These are phyloP conservation scores for Xanthoparmelia taractica DNA, from an alignment of 495 filamentous ascomycete species.

Conservation along the genomic window DNA sequence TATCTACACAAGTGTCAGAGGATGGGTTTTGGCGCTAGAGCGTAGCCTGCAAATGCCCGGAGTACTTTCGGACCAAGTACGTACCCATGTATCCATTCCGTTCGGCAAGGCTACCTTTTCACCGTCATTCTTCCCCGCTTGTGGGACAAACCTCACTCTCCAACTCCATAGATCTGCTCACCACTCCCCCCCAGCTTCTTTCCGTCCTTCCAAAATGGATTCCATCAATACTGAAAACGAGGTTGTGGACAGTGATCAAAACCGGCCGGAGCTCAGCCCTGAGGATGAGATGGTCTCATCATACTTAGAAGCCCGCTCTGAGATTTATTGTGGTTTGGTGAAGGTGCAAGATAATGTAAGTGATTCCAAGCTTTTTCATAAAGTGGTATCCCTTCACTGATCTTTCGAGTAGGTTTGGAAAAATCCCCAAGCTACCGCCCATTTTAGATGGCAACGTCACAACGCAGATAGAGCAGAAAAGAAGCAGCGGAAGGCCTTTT, in stretches of 20 bases:
- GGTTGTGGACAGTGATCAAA: not conserved
- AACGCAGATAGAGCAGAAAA: slow-evolving; percentile 30
- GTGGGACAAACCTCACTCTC: not conserved
- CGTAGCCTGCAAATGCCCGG: not conserved
- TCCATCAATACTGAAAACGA: not conserved
- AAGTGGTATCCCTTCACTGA: slow-evolving; percentile 59
- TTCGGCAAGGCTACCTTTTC: not conserved
- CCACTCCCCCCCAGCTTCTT: not conserved
- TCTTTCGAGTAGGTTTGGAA: slow-evolving; percentile 35
- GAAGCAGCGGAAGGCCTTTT: slow-evolving; percentile 23
- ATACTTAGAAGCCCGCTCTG: not conserved
- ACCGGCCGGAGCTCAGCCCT: not conserved
- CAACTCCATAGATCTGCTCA: not conserved
- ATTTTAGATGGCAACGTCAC: slow-evolving; percentile 34
- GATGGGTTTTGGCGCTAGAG: not conserved
- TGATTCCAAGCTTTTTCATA: slow-evolving; percentile 25
- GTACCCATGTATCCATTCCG: not conserved
- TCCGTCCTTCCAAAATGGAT: not conserved
- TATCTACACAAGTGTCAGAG: not conserved
- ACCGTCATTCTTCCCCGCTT: not conserved
- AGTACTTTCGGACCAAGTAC: not conserved
- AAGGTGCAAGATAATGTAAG: not conserved
- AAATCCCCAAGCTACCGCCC: slow-evolving; percentile 33
- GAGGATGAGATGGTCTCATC: not conserved
- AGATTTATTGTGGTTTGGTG: not conserved